Percentiles rank a stretch among this genome's conserved stretches.
These are phyloP conservation scores for Ustulina deusta DNA, from an alignment of 2,329 filamentous ascomycete genomes.

Conservation along the genomic window DNA sequence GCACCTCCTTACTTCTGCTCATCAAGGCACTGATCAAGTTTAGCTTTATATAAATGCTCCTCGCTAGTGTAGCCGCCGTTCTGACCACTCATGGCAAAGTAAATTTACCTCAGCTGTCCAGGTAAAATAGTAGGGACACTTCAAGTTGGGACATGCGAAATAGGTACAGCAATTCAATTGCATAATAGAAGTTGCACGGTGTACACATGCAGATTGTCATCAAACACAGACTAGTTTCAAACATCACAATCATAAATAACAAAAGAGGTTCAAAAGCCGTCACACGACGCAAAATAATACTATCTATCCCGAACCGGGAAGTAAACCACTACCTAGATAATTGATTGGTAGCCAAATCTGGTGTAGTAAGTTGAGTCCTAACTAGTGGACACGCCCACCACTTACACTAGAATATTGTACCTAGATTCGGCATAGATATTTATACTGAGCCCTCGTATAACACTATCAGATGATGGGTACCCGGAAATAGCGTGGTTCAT, in stretches of 20 bases:
- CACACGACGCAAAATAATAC: no score
- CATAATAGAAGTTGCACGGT: no score
- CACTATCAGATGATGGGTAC: neutral
- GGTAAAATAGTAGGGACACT: neutral
- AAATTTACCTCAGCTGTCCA: neutral
- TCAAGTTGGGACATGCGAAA: neutral
- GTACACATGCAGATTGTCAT: no score
- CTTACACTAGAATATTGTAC: neutral
- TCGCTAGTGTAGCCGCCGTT: neutral
- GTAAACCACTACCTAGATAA: no score
- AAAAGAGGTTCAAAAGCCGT: no score
- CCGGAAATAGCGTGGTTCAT: conserved; percentile 14
- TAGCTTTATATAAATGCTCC: neutral
- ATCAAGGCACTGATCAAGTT: neutral
- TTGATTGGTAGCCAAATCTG: no score
- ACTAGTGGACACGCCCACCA: neutral
- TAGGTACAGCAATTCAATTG: no score
- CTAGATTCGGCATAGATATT: conserved; percentile 2
- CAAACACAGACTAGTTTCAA: no score
- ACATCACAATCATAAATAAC: no score
- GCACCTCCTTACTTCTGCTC: neutral
- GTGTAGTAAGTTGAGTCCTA: no score
- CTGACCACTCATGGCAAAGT: neutral
- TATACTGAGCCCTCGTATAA: conserved; percentile 3
- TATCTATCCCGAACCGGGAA: no score